Evolutionary conservation across 1,139 yeast genomes (phyloP), one percentile per base, ranked within the genome.

Genomic region (Saccharomyces hybrid): DNA sequence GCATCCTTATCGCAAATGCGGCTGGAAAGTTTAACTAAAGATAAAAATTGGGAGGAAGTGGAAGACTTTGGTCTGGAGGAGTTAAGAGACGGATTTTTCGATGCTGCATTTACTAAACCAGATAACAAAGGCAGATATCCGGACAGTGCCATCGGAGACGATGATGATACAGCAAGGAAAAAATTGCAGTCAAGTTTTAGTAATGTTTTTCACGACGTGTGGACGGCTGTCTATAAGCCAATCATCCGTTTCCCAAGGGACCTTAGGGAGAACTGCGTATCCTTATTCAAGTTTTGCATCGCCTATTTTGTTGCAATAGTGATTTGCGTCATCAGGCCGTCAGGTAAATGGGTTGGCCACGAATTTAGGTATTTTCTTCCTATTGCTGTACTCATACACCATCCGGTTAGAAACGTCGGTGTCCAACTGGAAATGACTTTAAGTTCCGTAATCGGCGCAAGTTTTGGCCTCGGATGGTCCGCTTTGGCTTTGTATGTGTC

Each of bases 391-490:
- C 51, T 78, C 2, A 59, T 77, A 11, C 77, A 76, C 53, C 82
- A 78, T 59, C 79, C 81, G 1, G 78, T 73, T 1, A 72, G 79
- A 52, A 67, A 73, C 2, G 55, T 75, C 4, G 81, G 82, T n/a
- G 71, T 77, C 0, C 82, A 78, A 58, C 53, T 80, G 52, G 81
- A 79, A 58, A 73, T 78, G 52, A 71, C 79, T 0, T 4, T 73
- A 1, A 67, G 68, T 28, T 71, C 81, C 0, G 62, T 75, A 2
- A 3, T 75, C 7, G 81, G 82, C 4, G 73, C 76, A 38, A 75
- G 77, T n/a, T 66, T 81, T 5, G 81, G 78, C 1, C 56, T 76
- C 31, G 80, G 76, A 0, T 76, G 79, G 77, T 70, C 76, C 1
- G 64, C 77, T 0, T 57, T 77, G 34, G 76, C 79, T 1, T 62